Evolutionary conservation across 768 basidiomycete genomes (phyloP).

Genomic region (Crepidotus variabilis): DNA sequence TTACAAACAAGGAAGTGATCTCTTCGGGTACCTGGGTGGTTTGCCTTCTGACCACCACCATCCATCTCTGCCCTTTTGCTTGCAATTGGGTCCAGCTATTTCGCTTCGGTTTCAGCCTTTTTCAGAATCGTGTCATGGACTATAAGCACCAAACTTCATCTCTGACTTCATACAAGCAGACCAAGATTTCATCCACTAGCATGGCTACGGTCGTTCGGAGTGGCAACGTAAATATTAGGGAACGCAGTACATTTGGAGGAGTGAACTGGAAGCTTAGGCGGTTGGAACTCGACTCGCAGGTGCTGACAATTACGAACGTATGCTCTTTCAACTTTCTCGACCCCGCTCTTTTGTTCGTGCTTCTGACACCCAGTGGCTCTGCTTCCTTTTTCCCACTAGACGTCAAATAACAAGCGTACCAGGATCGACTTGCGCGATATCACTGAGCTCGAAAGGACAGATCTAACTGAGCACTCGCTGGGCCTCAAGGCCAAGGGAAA

Average conservation of each 20-base stretch:
- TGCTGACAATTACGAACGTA: constrained; percentile 21
- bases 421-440: constrained; percentile 30
- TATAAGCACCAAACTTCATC: constrained; percentile 13
- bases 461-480: constrained; percentile 33
- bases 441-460: constrained; percentile 35
- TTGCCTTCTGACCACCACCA: constrained; percentile 7
- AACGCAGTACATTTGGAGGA: constrained; percentile 19
- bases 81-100: neutral
- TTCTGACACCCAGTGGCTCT: neutral
- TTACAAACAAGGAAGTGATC: constrained; percentile 17
- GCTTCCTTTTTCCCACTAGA: constrained; percentile 8
- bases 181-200: constrained; percentile 5
- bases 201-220: constrained; percentile 15
- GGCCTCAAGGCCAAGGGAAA: constrained; percentile 28
- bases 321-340: constrained; percentile 3
- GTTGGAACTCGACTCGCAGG: constrained; percentile 20
- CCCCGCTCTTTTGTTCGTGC: neutral
- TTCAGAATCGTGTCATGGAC: constrained; percentile 9
- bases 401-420: constrained; percentile 18
- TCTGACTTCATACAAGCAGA: constrained; percentile 5
- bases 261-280: constrained; percentile 20
- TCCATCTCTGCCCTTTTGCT: neutral
- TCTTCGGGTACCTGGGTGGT: constrained; percentile 6
- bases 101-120: constrained; percentile 3
- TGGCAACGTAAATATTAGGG: constrained; percentile 16